These are phyloP conservation scores for Dryas integrifolia DNA, from an alignment of 331 rosid species.

Conservation along the genomic window DNA sequence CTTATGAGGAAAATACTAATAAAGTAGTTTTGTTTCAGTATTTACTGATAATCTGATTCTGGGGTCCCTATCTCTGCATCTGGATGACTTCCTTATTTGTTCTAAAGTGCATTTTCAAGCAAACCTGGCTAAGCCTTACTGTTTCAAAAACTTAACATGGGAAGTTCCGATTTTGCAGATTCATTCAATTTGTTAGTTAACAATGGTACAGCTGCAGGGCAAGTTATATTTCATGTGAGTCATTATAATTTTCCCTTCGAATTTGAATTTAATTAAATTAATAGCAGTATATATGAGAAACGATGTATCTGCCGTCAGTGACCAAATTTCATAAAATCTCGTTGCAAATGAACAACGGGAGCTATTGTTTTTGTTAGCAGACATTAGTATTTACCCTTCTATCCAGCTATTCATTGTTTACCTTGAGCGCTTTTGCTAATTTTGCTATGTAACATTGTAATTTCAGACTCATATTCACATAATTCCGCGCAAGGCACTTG, in stretches of 20 bases:
- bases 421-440: constrained; percentile 25
- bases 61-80: neutral
- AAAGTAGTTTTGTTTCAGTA: neutral
- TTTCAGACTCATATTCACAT: constrained; percentile 92
- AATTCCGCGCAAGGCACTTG: constrained; percentile 79
- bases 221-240: constrained; percentile 94
- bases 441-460: constrained; percentile 15
- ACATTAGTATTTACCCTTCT: neutral
- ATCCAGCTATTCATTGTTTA: neutral
- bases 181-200: constrained; percentile 86
- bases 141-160: neutral
- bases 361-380: neutral
- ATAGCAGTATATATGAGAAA: neutral
- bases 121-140: neutral
- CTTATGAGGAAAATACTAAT: neutral
- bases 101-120: neutral
- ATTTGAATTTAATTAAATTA: neutral
- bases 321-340: neutral
- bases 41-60: neutral
- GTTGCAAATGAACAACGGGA: neutral
- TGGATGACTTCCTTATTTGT: neutral
- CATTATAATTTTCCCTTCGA: neutral
- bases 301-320: neutral
- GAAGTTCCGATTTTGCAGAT: constrained; percentile 47
- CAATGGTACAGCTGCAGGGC: constrained; percentile 88